Evolutionary conservation across 441 rosid species (phyloP), one percentile per base, ranked within the genome.

Genomic region (Erysimum cheiri): DNA sequence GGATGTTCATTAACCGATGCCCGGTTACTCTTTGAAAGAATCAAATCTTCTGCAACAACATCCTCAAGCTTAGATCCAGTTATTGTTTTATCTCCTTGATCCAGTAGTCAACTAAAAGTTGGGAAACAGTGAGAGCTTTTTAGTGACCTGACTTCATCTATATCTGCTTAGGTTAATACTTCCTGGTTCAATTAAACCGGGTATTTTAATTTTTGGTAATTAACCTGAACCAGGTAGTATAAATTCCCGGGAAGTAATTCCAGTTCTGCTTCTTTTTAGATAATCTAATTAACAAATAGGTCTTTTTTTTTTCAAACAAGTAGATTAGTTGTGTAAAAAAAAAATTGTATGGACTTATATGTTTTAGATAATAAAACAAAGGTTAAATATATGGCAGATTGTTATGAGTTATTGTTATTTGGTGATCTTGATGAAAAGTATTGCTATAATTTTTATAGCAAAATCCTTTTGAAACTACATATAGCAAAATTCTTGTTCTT

Each of bases 1-100:
- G 99, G 98, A 47, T 89, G 92, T 71, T 57, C 86, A 48, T 13
- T 85, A 69, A 77, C 85, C 5, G 95, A 92, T 80, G 90, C 97
- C 37, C 78, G 87, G 85, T 80, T 88, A 82, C 96, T 95, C 52
- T 78, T 90, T 58, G 71, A 81, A 80, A 87, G 96, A 79, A 77
- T 90, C 52, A 80, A 78, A 72, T 69, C 84, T 46, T 46, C 55
- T 46, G 24, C 69, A 59, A 44, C 43, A 59, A n/a, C 69, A 73
- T 33, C 62, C 32, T 67, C 68, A 11, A 12, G 54, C 47, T 11
- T 71, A 35, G 57, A 67, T 64, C 64, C 49, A 61, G 74, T 74
- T 74, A 50, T 73, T 67, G 64, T 74, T 36, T 39, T 74, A 39
- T 74, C 78, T 11, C 78, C 73, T 52, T 74, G 78, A 74, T 67